These are phyloP conservation scores for Mycena rebaudengoi DNA, from an alignment of 768 basidiomycete species.

Conservation along the genomic window DNA sequence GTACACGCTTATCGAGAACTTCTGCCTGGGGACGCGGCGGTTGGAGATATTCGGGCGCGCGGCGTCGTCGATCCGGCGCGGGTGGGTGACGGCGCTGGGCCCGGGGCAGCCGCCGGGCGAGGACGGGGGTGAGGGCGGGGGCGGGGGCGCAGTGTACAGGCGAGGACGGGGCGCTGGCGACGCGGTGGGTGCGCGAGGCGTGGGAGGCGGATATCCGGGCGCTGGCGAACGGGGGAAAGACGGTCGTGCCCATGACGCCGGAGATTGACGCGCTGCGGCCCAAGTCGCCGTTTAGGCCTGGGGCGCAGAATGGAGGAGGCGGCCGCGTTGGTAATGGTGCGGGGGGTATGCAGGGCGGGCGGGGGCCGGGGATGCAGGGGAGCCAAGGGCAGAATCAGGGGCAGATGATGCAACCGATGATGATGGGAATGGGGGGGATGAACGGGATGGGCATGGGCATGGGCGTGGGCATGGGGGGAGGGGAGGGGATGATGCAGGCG, in stretches of 20 bases:
- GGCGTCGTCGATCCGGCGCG: constrained; percentile 74
- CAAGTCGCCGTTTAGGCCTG: constrained; percentile 76
- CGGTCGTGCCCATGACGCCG: constrained; percentile 74
- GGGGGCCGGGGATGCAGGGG: constrained; percentile 7
- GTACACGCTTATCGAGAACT: constrained; percentile 96
- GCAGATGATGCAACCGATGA: constrained; percentile 22
- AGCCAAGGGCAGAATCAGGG: constrained; percentile 14
- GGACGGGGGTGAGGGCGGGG: too few species aligned
- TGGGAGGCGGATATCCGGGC: constrained; percentile 74
- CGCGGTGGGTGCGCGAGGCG: constrained; percentile 65
- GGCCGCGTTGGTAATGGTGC: constrained; percentile 32
- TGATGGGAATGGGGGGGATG: constrained; percentile 29
- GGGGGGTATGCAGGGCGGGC: constrained; percentile 26
- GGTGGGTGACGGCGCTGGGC: constrained; percentile 90
- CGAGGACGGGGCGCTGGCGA: constrained; percentile 52
- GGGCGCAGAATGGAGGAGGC: constrained; percentile 25
- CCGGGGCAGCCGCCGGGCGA: constrained; percentile 59
- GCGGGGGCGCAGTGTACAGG: constrained; percentile 49
- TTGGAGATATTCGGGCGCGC: constrained; percentile 88
- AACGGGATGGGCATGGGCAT: constrained; percentile 26
- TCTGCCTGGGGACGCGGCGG: constrained; percentile 92
- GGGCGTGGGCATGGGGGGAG: constrained; percentile 23
- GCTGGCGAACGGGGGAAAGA: constrained; percentile 60
- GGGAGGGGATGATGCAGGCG: constrained; percentile 16
- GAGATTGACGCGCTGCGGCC: constrained; percentile 89